Conservation (phyloP, 495 filamentous ascomycete species). For the Penicillium coprophilum region DNA sequence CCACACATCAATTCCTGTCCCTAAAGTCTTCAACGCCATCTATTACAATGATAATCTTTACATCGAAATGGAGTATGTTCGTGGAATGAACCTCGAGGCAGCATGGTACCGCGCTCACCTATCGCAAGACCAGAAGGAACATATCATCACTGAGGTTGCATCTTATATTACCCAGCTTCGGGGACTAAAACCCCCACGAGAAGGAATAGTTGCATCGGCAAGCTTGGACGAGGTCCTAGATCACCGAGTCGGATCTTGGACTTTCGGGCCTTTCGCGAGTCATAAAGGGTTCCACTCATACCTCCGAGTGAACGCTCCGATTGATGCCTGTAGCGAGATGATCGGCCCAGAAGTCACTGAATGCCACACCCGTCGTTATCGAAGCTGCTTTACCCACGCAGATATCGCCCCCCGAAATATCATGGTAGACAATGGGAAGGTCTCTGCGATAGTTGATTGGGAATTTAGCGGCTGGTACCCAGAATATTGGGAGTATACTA, state of each 20-base stretch:
- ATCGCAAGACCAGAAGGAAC: conserved; percentile 15
- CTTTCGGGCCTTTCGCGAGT: conserved; percentile 16
- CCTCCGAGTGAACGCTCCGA: conserved; percentile 10
- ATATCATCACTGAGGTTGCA: conserved; percentile 13
- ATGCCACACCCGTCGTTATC: conserved; percentile 16
- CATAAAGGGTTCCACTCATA: conserved; percentile 19
- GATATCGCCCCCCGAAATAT: conserved; percentile 38
- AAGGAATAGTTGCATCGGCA: conserved; percentile 15
- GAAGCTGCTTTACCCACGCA: conserved; percentile 26
- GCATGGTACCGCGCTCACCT: conserved; percentile 10
- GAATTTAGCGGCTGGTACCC: conserved; percentile 50
- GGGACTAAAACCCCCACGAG: conserved; percentile 10
- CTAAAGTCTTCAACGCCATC: neutral
- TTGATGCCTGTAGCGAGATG: conserved; percentile 14
- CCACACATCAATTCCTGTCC: conserved; percentile 1
- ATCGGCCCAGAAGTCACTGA: conserved; percentile 9
- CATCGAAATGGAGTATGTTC: conserved; percentile 12
- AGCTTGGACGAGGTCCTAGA: conserved; percentile 7
- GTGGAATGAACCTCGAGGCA: conserved; percentile 8
- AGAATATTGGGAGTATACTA: conserved; percentile 51
- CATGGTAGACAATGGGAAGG: conserved; percentile 27
- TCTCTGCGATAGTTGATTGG: conserved; percentile 50
- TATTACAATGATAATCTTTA: conserved; percentile 7
- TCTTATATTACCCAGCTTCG: conserved; percentile 15
- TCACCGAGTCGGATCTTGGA: conserved; percentile 8